Conservation (phyloP, 2,329 filamentous ascomycete species). For the Hypoxylon sp. region DNA sequence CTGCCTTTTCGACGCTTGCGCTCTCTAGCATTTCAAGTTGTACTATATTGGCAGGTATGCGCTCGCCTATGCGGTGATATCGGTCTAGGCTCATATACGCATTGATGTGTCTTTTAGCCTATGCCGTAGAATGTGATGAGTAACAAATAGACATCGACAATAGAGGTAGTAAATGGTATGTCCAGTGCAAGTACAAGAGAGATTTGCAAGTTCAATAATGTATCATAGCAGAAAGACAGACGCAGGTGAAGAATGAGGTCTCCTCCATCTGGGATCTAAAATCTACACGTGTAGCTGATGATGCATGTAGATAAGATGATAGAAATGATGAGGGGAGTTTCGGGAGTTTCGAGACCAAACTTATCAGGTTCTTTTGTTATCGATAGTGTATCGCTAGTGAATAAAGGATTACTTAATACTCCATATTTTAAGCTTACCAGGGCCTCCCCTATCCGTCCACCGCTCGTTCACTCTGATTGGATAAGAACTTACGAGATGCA, state of each 20-base stretch:
- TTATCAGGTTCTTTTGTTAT: slow-evolving; percentile 1
- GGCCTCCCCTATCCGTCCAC: neutral
- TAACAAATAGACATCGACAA: neutral
- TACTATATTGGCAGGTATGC: neutral
- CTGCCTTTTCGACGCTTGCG: neutral
- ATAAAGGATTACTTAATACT: slow-evolving; percentile 2
- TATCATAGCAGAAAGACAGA: neutral
- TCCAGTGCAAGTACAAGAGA: neutral
- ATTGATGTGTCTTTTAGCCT: slow-evolving; percentile 7
- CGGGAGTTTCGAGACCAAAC: neutral
- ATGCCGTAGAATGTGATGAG: neutral
- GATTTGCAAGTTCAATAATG: neutral
- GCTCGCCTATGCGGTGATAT: neutral
- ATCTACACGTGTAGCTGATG: neutral
- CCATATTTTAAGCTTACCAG: slow-evolving; percentile 7
- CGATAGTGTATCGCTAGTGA: neutral
- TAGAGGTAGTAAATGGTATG: neutral
- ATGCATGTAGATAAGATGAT: neutral
- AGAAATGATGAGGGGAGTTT: neutral
- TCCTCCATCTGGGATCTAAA: neutral
- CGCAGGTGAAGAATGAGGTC: neutral
- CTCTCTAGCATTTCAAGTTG: neutral
- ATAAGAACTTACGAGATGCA: slow-evolving; percentile 27
- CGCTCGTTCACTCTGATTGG: slow-evolving; percentile 24
- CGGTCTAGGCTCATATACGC: slow-evolving; percentile 1